Evolutionary conservation across 306 rosid genomes (phyloP), one percentile per base, ranked within the genome.

Genomic region (Corylus americana): DNA sequence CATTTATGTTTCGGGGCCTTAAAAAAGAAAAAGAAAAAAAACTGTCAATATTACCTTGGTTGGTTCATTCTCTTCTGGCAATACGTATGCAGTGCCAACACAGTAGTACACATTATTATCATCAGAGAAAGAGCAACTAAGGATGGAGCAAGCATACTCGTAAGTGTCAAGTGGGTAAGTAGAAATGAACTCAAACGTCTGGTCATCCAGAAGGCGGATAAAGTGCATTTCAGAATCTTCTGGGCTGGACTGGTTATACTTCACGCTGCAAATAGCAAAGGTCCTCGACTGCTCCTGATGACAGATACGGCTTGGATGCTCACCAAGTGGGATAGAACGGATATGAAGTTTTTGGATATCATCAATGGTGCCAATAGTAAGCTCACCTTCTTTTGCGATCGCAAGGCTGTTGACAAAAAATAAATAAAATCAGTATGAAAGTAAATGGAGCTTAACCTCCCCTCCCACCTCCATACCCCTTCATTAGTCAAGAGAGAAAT

Each of bases 251-350:
- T 89, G 90, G 84, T 88, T 95, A 86, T 77, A 88, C 85, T 89
- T 93, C 72, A 91, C 77, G 81, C 99, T 90, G 83, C 93, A 90
- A 74, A 96, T 85, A 27, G 94, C 98, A 83, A 96, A 96, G 31
- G 97, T 91, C 83, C 96, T 88, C 58, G 99, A 90, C 85, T 96
- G 98, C 90, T 96, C 98, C 90, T 96, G 99, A 85, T 96, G 99
- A 81, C 96, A 91, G 67, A 95, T 95, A 42, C 99, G 94, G 0
- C 94, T 92, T 29, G 98, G 94, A 48, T 95, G 99, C 87, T 93
- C 99, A 74, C 98, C 98, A 25, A 96, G 86, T 20, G 97, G 98
- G 70, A 96, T 91, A 75, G 99, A 85, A 72, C 99, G 98, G 74
- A 96, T 96, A 80, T 96, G 99, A 77, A 96, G 99, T 86, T 96